A percentile compares a stretch with the other conserved stretches of the same genome.
phyloP scores from a whole-genome alignment of 1,284 basidiomycete species.

The Microbotryum violaceum region DNA sequence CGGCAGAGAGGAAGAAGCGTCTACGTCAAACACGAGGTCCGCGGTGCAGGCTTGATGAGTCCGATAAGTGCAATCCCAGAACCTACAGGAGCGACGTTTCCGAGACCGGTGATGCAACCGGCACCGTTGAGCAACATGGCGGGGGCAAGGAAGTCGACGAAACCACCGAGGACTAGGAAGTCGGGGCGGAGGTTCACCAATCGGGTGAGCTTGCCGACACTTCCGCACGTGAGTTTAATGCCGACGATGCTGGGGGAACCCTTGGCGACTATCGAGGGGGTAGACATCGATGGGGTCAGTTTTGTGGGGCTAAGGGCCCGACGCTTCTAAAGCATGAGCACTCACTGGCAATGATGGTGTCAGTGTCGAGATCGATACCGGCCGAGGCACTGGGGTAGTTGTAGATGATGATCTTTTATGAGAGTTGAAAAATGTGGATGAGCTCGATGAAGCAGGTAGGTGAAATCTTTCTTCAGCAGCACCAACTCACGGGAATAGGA shows the following conservation, averaged over 20 bases:
- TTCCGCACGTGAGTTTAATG: slow-evolving; percentile 32
- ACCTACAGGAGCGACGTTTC: slow-evolving; percentile 24
- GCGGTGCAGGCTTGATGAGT: not conserved
- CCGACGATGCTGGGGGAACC: slow-evolving; percentile 20
- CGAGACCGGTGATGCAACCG: slow-evolving; percentile 27
- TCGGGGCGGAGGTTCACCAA: slow-evolving; percentile 20
- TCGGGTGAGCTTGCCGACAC: slow-evolving; percentile 24
- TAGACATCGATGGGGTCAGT: not conserved
- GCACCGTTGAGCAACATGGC: slow-evolving; percentile 14
- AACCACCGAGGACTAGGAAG: slow-evolving; percentile 31
- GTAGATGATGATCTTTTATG: slow-evolving; percentile 59
- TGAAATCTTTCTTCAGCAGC: no score
- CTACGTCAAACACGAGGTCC: not conserved
- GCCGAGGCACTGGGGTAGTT: slow-evolving; percentile 70
- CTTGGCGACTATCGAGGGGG: slow-evolving; percentile 7
- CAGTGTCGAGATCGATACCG: slow-evolving; percentile 78
- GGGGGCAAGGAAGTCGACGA: slow-evolving; percentile 30
- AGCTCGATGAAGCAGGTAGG: not conserved
- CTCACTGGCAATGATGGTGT: slow-evolving; percentile 54
- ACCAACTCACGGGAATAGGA: slow-evolving; percentile 57
- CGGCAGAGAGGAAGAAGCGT: not conserved
- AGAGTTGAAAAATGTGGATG: no score
- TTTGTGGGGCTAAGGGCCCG: not conserved
- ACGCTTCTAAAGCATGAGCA: not conserved
- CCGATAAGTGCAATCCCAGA: not conserved